phyloP scores from a whole-genome alignment of 164 flowering plant species.

The Platanus orientalis region DNA sequence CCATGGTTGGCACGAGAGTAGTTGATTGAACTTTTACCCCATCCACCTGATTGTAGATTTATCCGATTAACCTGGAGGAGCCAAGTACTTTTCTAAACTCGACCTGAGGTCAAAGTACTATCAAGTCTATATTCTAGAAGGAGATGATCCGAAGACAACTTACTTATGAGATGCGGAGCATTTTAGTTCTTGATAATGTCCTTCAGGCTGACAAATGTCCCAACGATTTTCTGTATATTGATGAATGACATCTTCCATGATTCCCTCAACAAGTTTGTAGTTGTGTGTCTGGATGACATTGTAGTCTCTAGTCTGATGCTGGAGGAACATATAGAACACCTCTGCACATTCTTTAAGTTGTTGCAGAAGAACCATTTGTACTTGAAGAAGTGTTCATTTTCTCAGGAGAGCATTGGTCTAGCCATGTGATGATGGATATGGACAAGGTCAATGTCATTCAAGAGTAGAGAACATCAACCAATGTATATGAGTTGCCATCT shows the following conservation, averaged over 20 bases:
- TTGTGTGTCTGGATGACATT: too few species aligned
- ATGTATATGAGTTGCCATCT: too few species aligned
- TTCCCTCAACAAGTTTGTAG: too few species aligned
- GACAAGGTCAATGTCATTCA: too few species aligned
- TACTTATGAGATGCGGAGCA: background rate
- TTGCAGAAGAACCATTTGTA: background rate
- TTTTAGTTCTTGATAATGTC: background rate
- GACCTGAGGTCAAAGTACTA: slow-evolving; percentile 3
- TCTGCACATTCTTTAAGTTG: background rate
- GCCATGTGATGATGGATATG: too few species aligned
- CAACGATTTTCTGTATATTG: background rate
- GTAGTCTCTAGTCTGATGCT: background rate
- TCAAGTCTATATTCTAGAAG: background rate
- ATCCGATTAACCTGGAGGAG: too few species aligned
- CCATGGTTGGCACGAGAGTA: background rate
- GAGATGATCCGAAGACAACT: background rate
- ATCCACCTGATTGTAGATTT: too few species aligned
- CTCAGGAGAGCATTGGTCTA: too few species aligned
- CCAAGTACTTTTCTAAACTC: too few species aligned
- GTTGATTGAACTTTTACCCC: background rate
- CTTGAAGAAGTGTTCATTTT: background rate
- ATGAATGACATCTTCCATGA: background rate
- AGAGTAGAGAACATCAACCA: too few species aligned
- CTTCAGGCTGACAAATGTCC: background rate
- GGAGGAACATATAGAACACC: background rate